Evolutionary conservation across 371 early-diverging fungal species (phyloP).

Genomic region (Homolaphlyctis polyrhiza): DNA sequence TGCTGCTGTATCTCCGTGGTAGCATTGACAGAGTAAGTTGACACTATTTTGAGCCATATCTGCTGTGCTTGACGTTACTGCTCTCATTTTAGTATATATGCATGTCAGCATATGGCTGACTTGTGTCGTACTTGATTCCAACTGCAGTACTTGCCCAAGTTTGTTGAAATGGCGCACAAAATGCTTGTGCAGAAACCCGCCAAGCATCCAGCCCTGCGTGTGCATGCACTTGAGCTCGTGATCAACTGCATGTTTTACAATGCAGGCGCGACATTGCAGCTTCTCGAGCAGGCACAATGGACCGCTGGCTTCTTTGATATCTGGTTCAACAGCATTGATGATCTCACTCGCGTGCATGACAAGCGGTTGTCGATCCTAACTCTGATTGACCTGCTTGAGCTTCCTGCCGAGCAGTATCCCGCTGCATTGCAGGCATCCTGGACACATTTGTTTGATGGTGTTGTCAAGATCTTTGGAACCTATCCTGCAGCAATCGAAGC

Average conservation of each 20-base stretch:
- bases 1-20: slow-evolving; percentile 74
- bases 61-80: neutral
- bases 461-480: slow-evolving; percentile 66
- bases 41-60: neutral
- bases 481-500: slow-evolving; percentile 59
- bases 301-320: slow-evolving; percentile 73
- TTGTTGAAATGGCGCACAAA: slow-evolving; percentile 53
- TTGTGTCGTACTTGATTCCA: neutral
- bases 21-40: slow-evolving; percentile 58
- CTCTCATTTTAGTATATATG: no score
- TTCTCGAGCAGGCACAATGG: slow-evolving; percentile 71
- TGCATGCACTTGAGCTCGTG: slow-evolving; percentile 38
- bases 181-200: slow-evolving; percentile 45
- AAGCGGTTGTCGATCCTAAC: slow-evolving; percentile 83
- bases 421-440: slow-evolving; percentile 61
- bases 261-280: slow-evolving; percentile 60
- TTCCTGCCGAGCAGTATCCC: slow-evolving; percentile 69
- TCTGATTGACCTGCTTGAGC: slow-evolving; percentile 62
- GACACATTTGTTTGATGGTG: slow-evolving; percentile 62
- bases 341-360: slow-evolving; percentile 81
- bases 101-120: slow-evolving; percentile 4
- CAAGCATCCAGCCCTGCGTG: slow-evolving; percentile 12
- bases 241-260: slow-evolving; percentile 83
- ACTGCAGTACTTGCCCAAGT: slow-evolving; percentile 49
- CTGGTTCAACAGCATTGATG: slow-evolving; percentile 68